phyloP scores from a whole-genome alignment of 2,329 filamentous ascomycete species.

The Aspergillus aculeatus region DNA sequence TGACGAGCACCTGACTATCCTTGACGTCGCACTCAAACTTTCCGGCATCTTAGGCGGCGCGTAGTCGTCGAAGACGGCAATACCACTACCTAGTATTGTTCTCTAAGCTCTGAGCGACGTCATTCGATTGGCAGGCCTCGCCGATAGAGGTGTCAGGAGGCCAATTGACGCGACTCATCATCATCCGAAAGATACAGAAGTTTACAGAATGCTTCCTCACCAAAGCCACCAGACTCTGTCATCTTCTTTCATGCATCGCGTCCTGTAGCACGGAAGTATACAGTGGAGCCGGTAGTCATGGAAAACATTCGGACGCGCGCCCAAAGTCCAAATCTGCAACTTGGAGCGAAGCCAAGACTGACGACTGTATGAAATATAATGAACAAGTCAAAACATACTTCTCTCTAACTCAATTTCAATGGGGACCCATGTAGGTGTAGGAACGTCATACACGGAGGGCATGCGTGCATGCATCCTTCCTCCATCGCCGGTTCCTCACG shows the following conservation, averaged over 20 bases:
- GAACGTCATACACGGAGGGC: neutral
- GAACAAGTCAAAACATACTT: constrained; percentile 5
- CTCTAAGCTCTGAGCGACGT: neutral
- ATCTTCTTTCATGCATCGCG: neutral
- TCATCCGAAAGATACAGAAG: neutral
- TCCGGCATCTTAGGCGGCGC: constrained; percentile 62
- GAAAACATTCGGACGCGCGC: neutral
- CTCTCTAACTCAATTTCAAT: neutral
- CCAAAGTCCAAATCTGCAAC: neutral
- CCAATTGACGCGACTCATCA: neutral
- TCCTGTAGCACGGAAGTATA: neutral
- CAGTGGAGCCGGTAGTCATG: neutral
- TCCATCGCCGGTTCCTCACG: neutral
- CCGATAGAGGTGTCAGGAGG: neutral
- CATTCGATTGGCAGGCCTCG: neutral
- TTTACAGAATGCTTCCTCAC: neutral
- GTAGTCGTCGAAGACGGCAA: constrained; percentile 7
- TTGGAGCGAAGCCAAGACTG: constrained; percentile 3
- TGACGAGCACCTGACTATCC: constrained; percentile 87
- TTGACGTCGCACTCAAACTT: constrained; percentile 81
- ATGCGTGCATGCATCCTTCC: neutral
- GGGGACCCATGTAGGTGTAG: neutral
- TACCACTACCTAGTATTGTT: neutral
- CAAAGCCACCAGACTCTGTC: neutral
- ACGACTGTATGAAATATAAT: constrained; percentile 21